A percentile compares a stretch with the other conserved stretches of the same genome.
Conservation (phyloP, 2,329 filamentous ascomycete genomes). For the Dothistroma pini region DNA sequence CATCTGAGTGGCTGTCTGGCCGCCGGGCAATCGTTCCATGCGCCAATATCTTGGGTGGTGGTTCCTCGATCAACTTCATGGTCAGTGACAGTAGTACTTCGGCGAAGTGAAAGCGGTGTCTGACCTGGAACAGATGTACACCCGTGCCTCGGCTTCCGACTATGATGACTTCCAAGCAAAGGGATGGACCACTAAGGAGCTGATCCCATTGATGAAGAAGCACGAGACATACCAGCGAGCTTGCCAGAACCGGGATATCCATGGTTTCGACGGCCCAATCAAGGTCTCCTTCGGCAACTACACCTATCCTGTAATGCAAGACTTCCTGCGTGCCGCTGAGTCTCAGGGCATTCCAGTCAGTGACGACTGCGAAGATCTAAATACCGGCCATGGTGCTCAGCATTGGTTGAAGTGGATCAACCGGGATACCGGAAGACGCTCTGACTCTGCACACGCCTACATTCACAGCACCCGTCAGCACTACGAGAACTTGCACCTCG, state of each 20-base stretch:
- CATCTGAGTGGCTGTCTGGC: slow-evolving; percentile 68
- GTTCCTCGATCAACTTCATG: slow-evolving; percentile 74
- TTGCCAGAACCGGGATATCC: slow-evolving; percentile 57
- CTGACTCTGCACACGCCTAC: slow-evolving; percentile 73
- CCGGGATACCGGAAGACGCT: slow-evolving; percentile 64
- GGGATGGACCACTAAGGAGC: slow-evolving; percentile 73
- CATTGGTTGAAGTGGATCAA: slow-evolving; percentile 89
- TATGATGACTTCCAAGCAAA: slow-evolving; percentile 77
- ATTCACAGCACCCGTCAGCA: slow-evolving; percentile 70
- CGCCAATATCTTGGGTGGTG: slow-evolving; percentile 63
- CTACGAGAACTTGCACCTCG: slow-evolving; percentile 67
- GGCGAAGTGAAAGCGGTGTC: slow-evolving; percentile 1
- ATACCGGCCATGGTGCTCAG: slow-evolving; percentile 66
- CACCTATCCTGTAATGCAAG: slow-evolving; percentile 76
- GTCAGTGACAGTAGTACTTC: slow-evolving; percentile 35
- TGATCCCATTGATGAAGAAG: slow-evolving; percentile 74
- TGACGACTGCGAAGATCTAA: slow-evolving; percentile 69
- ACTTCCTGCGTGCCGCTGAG: slow-evolving; percentile 62
- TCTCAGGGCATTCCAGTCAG: slow-evolving; percentile 71
- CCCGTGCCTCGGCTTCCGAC: slow-evolving; percentile 65
- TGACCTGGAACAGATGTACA: slow-evolving; percentile 58
- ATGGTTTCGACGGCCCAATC: slow-evolving; percentile 76
- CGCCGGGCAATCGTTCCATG: slow-evolving; percentile 70
- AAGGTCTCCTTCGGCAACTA: slow-evolving; percentile 74
- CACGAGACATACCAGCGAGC: slow-evolving; percentile 69